Percentiles rank a stretch among this genome's conserved stretches.
Conservation (phyloP, 208 protist species). For the Sergeia podlipaevii region DNA sequence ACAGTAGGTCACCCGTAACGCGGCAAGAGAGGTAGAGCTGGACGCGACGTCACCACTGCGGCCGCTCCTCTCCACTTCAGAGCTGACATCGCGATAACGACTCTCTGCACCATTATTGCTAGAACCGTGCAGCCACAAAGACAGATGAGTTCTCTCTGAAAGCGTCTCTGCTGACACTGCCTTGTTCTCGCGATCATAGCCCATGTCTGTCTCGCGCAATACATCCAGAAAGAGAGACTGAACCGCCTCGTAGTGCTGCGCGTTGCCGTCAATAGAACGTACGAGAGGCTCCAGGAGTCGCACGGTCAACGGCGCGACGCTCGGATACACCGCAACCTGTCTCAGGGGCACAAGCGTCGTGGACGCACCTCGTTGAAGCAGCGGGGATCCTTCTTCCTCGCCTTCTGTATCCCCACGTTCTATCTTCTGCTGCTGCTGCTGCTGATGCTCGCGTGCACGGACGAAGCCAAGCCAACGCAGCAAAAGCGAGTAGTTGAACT, state of each 20-base stretch:
- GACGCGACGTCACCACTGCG: no score
- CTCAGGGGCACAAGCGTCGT: no score
- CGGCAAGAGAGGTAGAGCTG: no score
- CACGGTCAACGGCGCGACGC: no score
- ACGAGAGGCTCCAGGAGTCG: constrained; percentile 23
- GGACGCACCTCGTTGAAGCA: background rate
- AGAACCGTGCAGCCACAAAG: no score
- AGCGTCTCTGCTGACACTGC: background rate
- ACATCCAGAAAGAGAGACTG: constrained; percentile 23
- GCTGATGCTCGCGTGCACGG: background rate
- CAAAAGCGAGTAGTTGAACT: constrained; percentile 2
- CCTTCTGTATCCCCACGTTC: background rate
- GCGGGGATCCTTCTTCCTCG: background rate
- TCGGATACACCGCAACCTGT: no score
- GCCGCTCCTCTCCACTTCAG: no score
- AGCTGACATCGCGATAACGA: no score
- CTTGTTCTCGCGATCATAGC: constrained; percentile 10
- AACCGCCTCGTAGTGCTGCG: constrained; percentile 32
- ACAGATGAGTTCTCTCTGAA: no score
- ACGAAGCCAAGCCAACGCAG: no score
- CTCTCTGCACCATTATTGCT: no score
- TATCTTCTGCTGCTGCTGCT: background rate
- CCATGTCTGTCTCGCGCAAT: constrained; percentile 32
- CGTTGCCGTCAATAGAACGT: constrained; percentile 28
- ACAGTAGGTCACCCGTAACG: constrained; percentile 18